These are phyloP conservation scores for Cryptococcus sp. DNA, from an alignment of 1,284 basidiomycete genomes.

Conservation along the genomic window DNA sequence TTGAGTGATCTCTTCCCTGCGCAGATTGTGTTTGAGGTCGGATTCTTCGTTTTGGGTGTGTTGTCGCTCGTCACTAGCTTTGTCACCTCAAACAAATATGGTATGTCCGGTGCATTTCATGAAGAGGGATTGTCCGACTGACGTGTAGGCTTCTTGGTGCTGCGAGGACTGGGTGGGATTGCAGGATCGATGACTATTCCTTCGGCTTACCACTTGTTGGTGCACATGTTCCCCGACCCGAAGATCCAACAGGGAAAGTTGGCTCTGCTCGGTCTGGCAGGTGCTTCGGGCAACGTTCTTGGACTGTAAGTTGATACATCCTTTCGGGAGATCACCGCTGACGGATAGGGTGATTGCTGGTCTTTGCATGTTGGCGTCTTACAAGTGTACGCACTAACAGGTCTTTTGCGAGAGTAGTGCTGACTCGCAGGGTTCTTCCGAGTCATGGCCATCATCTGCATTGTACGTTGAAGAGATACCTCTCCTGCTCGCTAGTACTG, in stretches of 20 bases:
- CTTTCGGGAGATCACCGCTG: too few relatives aligned
- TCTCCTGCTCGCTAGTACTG: not conserved
- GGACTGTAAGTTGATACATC: slow-evolving; percentile 12
- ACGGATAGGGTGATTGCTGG: slow-evolving; percentile 18
- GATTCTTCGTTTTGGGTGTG: slow-evolving; percentile 32
- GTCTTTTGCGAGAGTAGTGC: not conserved
- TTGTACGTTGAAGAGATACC: not conserved
- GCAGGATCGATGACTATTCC: slow-evolving; percentile 36
- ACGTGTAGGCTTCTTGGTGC: slow-evolving; percentile 43
- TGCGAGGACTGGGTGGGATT: slow-evolving; percentile 41
- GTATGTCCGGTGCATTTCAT: too few relatives aligned
- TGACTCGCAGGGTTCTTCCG: slow-evolving; percentile 37
- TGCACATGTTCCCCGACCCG: slow-evolving; percentile 40
- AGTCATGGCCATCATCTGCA: slow-evolving; percentile 33
- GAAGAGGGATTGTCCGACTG: too few relatives aligned
- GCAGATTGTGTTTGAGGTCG: slow-evolving; percentile 33
- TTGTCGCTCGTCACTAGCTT: slow-evolving; percentile 35
- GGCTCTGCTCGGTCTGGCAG: slow-evolving; percentile 25
- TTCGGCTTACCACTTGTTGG: slow-evolving; percentile 30
- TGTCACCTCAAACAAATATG: slow-evolving; percentile 42
- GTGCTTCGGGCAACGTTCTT: slow-evolving; percentile 31
- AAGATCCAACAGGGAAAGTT: slow-evolving; percentile 32
- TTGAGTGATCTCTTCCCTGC: slow-evolving; percentile 39
- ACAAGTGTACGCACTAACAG: not conserved
- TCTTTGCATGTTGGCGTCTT: slow-evolving; percentile 29